Percentiles rank a stretch among this genome's conserved stretches.
Conservation (phyloP, 345 rosid species). For the Cochlearia excelsa region DNA sequence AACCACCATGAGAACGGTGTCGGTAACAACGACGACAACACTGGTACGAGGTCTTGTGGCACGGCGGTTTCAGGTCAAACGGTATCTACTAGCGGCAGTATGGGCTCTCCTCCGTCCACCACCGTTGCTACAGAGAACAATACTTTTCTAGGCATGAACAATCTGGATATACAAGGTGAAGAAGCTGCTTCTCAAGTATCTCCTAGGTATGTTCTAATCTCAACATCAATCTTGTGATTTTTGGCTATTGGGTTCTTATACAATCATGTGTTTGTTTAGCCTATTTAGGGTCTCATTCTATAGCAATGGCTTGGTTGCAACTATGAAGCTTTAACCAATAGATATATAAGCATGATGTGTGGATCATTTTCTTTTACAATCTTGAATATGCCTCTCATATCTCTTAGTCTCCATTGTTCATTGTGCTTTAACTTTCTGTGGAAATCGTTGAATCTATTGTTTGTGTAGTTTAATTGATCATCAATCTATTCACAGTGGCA, state of each 20-base stretch:
- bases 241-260: neutral
- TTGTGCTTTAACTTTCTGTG: neutral
- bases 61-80: slow-evolving; percentile 76
- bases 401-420: neutral
- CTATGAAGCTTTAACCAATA: slow-evolving; percentile 10
- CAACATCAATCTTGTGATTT: slow-evolving; percentile 5
- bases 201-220: slow-evolving; percentile 48
- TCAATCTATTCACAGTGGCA: slow-evolving; percentile 42
- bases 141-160: slow-evolving; percentile 58
- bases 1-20: slow-evolving; percentile 51
- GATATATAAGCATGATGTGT: neutral
- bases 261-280: too few species aligned
- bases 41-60: slow-evolving; percentile 79
- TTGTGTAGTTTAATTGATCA: slow-evolving; percentile 21
- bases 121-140: slow-evolving; percentile 65
- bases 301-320: neutral
- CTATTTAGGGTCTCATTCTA: too few species aligned
- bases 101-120: slow-evolving; percentile 81
- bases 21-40: slow-evolving; percentile 21
- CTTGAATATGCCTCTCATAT: neutral
- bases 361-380: neutral
- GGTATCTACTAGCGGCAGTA: slow-evolving; percentile 85
- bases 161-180: slow-evolving; percentile 86
- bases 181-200: slow-evolving; percentile 84
- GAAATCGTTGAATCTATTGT: neutral